A percentile compares a stretch with the other conserved stretches of the same genome.
phyloP scores from a whole-genome alignment of 441 rosid species.

The Populus tomentosa region DNA sequence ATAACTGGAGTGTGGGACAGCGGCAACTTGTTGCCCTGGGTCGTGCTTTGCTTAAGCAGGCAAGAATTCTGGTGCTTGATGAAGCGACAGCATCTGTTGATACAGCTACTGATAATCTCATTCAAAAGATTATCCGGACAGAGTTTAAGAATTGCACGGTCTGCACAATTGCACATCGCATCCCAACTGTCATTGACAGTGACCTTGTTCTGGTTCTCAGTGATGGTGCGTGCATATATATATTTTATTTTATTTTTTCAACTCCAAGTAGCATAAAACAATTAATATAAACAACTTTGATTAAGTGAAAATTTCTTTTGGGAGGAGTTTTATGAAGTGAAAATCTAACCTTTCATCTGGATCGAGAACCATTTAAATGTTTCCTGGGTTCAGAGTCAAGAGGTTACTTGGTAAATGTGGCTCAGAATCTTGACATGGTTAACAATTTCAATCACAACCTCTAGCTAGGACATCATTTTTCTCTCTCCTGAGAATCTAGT shows the following conservation, averaged over 20 bases:
- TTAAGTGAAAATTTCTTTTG: not conserved
- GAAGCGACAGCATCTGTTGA: constrained; percentile 99
- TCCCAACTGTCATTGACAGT: constrained; percentile 9
- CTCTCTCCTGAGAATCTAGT: not conserved
- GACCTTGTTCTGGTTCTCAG: constrained; percentile 8
- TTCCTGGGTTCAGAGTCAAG: not conserved
- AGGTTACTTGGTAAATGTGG: not conserved
- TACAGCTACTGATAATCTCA: constrained; percentile 97
- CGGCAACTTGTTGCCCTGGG: constrained; percentile 94
- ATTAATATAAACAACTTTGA: not conserved
- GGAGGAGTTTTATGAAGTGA: not conserved
- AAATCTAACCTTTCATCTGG: not conserved
- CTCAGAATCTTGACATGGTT: not conserved
- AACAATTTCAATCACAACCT: not conserved
- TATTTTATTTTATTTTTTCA: not conserved
- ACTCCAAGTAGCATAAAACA: not conserved
- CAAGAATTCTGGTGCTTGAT: constrained; percentile 91
- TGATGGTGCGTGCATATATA: not conserved
- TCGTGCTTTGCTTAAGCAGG: constrained; percentile 89
- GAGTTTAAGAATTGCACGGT: constrained; percentile 94
- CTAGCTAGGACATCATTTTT: not conserved
- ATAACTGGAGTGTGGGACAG: constrained; percentile 99
- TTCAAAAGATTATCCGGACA: constrained; percentile 88
- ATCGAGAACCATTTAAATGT: not conserved
- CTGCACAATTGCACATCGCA: constrained; percentile 98